These are phyloP conservation scores for Venturia pyrina DNA, from an alignment of 2,329 filamentous ascomycete species.

Conservation along the genomic window DNA sequence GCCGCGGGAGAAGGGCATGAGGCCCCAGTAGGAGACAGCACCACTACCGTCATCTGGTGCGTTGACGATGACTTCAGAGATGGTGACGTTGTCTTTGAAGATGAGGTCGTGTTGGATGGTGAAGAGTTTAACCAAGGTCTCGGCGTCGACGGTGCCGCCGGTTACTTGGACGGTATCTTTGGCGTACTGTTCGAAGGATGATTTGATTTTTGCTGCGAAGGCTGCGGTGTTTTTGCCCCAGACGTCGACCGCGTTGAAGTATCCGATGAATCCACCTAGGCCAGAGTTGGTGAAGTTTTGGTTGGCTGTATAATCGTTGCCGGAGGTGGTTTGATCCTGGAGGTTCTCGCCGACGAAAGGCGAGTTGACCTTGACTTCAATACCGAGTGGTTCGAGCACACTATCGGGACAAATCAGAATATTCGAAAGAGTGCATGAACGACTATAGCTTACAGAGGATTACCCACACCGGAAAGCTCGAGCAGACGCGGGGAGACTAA, in stretches of 20 bases:
- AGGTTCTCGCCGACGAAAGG: constrained; percentile 7
- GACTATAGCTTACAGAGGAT: neutral
- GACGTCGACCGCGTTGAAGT: neutral
- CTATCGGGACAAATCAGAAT: neutral
- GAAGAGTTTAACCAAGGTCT: neutral
- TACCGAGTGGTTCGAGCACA: constrained; percentile 5
- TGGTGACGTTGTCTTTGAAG: neutral
- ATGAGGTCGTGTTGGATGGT: neutral
- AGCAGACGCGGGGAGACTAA: constrained; percentile 18
- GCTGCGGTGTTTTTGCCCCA: neutral
- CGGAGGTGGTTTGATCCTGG: constrained; percentile 5
- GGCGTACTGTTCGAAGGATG: neutral
- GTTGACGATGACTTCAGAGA: neutral
- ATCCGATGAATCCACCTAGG: neutral
- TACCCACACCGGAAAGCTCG: constrained; percentile 18
- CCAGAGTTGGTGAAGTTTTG: neutral
- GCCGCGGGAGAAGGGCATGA: constrained; percentile 26
- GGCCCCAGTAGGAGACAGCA: constrained; percentile 10
- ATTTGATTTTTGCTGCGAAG: neutral
- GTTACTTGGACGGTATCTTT: neutral
- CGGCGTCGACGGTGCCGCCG: neutral
- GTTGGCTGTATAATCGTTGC: neutral
- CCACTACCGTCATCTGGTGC: constrained; percentile 5
- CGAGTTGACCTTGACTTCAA: constrained; percentile 8
- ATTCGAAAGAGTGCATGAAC: neutral